Base-by-base conservation (phyloP, 768 basidiomycete genomes). In the Suillus bovinus region DNA sequence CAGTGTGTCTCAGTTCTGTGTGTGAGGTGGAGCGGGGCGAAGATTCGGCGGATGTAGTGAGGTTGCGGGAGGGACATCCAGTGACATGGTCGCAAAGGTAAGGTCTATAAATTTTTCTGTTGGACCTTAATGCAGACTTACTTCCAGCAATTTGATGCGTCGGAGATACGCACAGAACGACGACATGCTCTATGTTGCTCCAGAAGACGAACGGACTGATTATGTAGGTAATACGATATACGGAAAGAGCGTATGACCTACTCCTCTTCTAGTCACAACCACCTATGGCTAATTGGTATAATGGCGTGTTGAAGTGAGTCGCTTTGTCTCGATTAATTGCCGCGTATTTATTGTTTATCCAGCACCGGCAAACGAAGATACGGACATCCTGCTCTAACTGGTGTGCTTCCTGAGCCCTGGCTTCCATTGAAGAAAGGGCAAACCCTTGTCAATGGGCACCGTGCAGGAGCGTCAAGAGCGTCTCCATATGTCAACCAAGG, bases 341-440 rank as follows among this genome's bases (percentile, higher is more conserved):
- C 62, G n/a, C 42, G 14, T 27, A 38, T 6, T 61, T 68, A 64
- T 53, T 58, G 29, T 46, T 16, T 33, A 47, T 42, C 38, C 64
- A 94, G 93, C 72, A 97, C 95, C n/a, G 94, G 94, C 11, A 94
- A 96, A 73, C 81, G 92, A 56, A 87, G 96, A 46, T 99, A 98
- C 68, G 95, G 93, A 0, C 96, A 98, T 72, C 96, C 96, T 4
- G 96, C 94, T 1, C 82, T 99, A 24, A 93, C 90, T n/a, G 96
- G 96, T 2, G 84, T 91, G 5, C 84, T 99, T 0, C 96, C 96
- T 3, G 87, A 90, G 62, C 96, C 96, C 0, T 99, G 96, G 96
- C 83, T 98, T 4, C 96, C 96, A 2, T 77, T 94, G 58, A 93
- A 92, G 78, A 92, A 88, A 70, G 90, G 87, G 0, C 90, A 94